A percentile compares a stretch with the other conserved stretches of the same genome.
These are phyloP conservation scores for Exophiala sideris DNA, from an alignment of 2,329 filamentous ascomycete genomes.

Conservation along the genomic window DNA sequence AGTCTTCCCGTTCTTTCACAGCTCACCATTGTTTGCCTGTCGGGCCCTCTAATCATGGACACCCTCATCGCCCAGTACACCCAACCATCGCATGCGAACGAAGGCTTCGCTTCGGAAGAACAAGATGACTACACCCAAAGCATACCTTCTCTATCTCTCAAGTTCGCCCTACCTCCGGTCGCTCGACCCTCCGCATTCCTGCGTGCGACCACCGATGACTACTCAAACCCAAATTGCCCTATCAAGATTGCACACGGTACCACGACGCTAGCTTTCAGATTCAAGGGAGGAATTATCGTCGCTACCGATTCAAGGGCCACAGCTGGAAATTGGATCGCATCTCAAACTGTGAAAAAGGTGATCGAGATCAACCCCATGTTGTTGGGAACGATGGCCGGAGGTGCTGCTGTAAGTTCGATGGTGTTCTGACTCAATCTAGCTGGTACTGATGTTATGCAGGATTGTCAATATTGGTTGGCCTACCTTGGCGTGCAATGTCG, in stretches of 20 bases:
- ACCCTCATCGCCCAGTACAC: conserved; percentile 89
- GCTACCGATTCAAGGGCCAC: conserved; percentile 96
- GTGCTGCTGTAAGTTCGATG: conserved; percentile 68
- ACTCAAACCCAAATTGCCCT: conserved; percentile 91
- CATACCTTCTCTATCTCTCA: conserved; percentile 75
- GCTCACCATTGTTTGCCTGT: not conserved
- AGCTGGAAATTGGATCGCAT: conserved; percentile 98
- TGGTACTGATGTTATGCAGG: conserved; percentile 48
- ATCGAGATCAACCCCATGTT: conserved; percentile 96
- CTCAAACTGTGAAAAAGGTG: conserved; percentile 99
- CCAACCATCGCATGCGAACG: conserved; percentile 69
- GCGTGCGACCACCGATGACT: conserved; percentile 93
- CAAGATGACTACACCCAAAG: conserved; percentile 70
- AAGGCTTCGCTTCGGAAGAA: conserved; percentile 69
- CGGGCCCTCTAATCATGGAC: conserved; percentile 63
- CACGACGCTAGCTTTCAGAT: conserved; percentile 95
- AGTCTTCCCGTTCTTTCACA: not conserved
- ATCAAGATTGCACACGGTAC: conserved; percentile 99
- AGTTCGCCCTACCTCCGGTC: conserved; percentile 92
- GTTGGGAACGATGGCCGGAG: conserved; percentile 96
- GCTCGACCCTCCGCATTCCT: conserved; percentile 84
- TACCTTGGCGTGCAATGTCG: conserved; percentile 99
- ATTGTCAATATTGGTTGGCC: conserved; percentile 99
- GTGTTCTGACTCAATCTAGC: not conserved
- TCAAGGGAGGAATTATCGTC: conserved; percentile 97